Base-by-base conservation (phyloP, 179 eudicot genomes). In the Gypsophila paniculata region DNA sequence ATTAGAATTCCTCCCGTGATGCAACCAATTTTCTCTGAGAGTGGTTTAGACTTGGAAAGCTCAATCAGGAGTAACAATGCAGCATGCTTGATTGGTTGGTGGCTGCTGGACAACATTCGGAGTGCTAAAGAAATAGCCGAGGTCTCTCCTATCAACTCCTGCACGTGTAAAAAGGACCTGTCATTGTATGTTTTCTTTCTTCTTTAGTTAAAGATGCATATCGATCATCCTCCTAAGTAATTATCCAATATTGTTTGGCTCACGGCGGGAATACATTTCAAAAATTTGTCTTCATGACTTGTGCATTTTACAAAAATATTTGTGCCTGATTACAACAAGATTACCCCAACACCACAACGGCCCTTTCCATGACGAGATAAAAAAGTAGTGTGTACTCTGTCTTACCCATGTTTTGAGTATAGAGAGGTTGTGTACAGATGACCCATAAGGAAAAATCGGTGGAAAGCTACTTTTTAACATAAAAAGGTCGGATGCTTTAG, bases 41-140 rank as follows among this genome's bases (percentile, higher is more conserved):
- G 73, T 69, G 60, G 59, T 55, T 72, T 76, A 54, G 86, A 76
- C 29, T 65, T 77, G 61, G 98, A 90, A 58, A 92, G 89, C 86
- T 86, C 96, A 49, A 85, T 77, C 65, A 90, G 79, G 67, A 92
- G 89, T 48, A 83, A 77, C 55, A 84, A 72, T 25, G 89, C 84
- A 48, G 86, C 80, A 74, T 89, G 92, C 82, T 84, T 85, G 76
- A 85, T 80, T 38, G 89, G 87, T 64, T 68, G 83, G 79, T 80
- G 80, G 75, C 82, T 83, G 77, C 95, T 90, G n/a, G 92, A 90
- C 70, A 92, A 74, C 94, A 85, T 78, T 82, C 74, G 85, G 71
- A 86, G 79, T 69, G 89, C 72, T 74, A 65, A 61, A 29, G 86
- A 34, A 46, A 90, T 76, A 42, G 80, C 87, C 38, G 84, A 69